These are phyloP conservation scores for Penicillium sp. DNA, from an alignment of 2,329 filamentous ascomycete species.

Conservation along the genomic window DNA sequence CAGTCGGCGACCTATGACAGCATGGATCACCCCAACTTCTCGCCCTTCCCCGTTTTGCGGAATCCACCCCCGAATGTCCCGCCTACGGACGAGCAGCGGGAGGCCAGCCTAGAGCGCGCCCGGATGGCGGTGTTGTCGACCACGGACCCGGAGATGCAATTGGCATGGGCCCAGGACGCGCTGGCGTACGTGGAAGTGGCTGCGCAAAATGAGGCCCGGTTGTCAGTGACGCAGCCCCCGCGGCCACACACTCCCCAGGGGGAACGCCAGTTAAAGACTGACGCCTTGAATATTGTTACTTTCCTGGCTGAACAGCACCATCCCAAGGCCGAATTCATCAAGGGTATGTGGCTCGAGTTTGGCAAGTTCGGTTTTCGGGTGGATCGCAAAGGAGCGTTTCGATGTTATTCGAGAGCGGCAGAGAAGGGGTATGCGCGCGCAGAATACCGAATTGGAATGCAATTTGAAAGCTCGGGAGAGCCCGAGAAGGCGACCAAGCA, in stretches of 20 bases:
- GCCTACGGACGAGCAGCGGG: constrained; percentile 90
- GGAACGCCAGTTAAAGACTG: constrained; percentile 82
- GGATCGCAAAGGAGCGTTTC: constrained; percentile 93
- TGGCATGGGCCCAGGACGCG: constrained; percentile 94
- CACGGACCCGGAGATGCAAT: constrained; percentile 92
- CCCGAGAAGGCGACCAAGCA: constrained; percentile 86
- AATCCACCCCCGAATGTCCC: constrained; percentile 83
- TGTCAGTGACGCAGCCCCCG: constrained; percentile 58
- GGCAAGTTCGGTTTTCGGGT: constrained; percentile 88
- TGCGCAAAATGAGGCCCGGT: constrained; percentile 71
- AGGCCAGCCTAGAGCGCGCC: constrained; percentile 82
- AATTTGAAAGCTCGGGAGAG: constrained; percentile 94
- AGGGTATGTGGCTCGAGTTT: constrained; percentile 96
- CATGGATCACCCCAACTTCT: constrained; percentile 72
- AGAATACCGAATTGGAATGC: constrained; percentile 97
- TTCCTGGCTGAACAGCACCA: constrained; percentile 91
- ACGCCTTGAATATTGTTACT: constrained; percentile 87
- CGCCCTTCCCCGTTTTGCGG: constrained; percentile 83
- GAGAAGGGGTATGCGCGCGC: constrained; percentile 83
- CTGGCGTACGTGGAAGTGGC: constrained; percentile 85
- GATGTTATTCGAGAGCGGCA: constrained; percentile 80
- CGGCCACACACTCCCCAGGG: constrained; percentile 78
- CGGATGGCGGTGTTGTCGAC: constrained; percentile 83
- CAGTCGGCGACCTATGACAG: constrained; percentile 51
- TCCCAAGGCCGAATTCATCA: constrained; percentile 90